phyloP scores from a whole-genome alignment of 208 protist genomes.

The Strigomonas galati region DNA sequence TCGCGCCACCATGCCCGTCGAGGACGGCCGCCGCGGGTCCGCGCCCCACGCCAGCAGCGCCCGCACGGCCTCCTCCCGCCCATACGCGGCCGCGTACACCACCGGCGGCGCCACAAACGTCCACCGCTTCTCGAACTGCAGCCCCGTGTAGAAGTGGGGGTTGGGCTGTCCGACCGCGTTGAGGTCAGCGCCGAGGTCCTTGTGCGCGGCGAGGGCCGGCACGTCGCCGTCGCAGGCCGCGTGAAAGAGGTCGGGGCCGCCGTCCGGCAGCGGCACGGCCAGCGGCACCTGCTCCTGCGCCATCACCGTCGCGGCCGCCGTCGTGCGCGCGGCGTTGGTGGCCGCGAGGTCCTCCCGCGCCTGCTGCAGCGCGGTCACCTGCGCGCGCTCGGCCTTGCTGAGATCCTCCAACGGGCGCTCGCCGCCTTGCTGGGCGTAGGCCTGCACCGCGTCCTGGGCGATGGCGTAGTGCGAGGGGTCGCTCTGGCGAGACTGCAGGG shows the following conservation, averaged over 20 bases:
- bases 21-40: conserved; percentile 32
- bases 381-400: neutral
- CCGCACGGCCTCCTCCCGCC: conserved; percentile 67
- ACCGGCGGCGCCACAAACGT: conserved; percentile 70
- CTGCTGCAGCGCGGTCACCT: neutral
- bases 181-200: conserved; percentile 24
- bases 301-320: neutral
- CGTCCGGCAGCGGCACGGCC: neutral
- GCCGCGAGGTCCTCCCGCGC: neutral
- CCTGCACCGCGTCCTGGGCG: conserved; percentile 16
- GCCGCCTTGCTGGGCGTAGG: conserved; percentile 9
- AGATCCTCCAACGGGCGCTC: conserved; percentile 4
- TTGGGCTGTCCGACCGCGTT: conserved; percentile 71
- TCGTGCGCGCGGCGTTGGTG: neutral
- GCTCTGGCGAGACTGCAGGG: conserved; percentile 43
- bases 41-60: conserved; percentile 62
- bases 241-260: conserved; percentile 54
- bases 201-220: conserved; percentile 27
- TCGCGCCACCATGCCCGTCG: conserved; percentile 52
- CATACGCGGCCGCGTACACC: conserved; percentile 70
- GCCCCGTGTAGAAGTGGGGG: conserved; percentile 47
- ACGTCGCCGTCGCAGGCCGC: conserved; percentile 81
- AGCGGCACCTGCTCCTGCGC: neutral
- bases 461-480: conserved; percentile 17
- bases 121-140: conserved; percentile 71